Base-by-base conservation (phyloP, 352 stramenopile genomes). In the Pythium grandisporangium region DNA sequence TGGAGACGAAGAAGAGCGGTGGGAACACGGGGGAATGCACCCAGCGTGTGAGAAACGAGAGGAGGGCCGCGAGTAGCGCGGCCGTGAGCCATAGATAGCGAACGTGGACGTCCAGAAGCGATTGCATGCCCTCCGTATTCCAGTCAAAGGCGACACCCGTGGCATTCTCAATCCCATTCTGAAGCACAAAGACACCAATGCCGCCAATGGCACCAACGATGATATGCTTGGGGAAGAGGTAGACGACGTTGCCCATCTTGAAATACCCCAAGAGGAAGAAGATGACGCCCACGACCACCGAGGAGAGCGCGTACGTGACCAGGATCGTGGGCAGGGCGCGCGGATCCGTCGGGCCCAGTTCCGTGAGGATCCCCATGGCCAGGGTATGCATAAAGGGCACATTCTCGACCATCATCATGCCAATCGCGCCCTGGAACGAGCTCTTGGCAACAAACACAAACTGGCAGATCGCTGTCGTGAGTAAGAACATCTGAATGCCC, bases 371-470 rank as follows among this genome's bases (percentile, higher is more conserved):
- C 13, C 67, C 60, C 27, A 87, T 64, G 13, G 85, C 80, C 24
- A 98, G 66, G 6, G 79, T 83, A 59, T 96, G 85, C 70, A 93
- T 94, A 63, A 98, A 98, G 19, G 93, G 93, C 38, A 97, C 83
- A 56, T 97, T 97, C 58, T 98, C 93, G 26, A 97, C 86, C 91
- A 98, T 97, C 79, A 97, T 95, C 55, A 85, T 81, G 45, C 70
- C 72, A 42, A 90, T 77, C 0, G 70, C 53, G 8, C 76, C 68
- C 37, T 85, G 67, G 37, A 90, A 90, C 17, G 75, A 81, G 51
- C 76, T 90, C 36, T 64, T 73, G 37, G 58, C 58, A 16, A 86
- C 76, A 46, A 87, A 84, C 16, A 84, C 76, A 44, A 90, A 90
- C 58, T 90, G 76, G 42, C 70, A 86, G 33, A 90, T 76, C 34